These are phyloP conservation scores for Lactuca saligna DNA, from an alignment of 129 eudicot species.

Conservation along the genomic window DNA sequence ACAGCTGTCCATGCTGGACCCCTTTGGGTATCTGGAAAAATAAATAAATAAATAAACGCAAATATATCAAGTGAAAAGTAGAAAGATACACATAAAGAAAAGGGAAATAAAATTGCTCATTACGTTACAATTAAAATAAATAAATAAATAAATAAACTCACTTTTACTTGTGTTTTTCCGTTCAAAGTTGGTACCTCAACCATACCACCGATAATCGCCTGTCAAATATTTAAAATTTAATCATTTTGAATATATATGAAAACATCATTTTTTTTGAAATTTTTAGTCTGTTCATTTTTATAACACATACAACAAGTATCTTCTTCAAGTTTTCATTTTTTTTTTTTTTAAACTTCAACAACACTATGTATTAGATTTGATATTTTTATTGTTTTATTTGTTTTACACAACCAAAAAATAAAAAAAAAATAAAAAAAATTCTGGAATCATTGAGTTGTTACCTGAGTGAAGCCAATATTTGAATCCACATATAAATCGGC, in stretches of 20 bases:
- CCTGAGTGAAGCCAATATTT: slow-evolving; percentile 77
- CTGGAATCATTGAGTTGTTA: slow-evolving; percentile 30
- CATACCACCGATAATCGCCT: slow-evolving; percentile 93
- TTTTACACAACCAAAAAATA: too few relatives aligned
- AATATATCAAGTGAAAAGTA: neutral
- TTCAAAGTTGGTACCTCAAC: slow-evolving; percentile 86
- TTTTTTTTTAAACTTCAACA: too few relatives aligned
- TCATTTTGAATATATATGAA: slow-evolving; percentile 1
- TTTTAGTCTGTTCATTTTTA: too few relatives aligned
- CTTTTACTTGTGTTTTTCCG: slow-evolving; percentile 66
- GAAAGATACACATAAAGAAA: neutral
- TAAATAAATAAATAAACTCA: slow-evolving; percentile 31
- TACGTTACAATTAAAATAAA: neutral
- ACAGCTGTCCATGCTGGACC: slow-evolving; percentile 86
- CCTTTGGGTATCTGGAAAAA: slow-evolving; percentile 81
- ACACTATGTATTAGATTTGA: too few relatives aligned
- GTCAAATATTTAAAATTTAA: slow-evolving; percentile 20
- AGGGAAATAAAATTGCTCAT: neutral
- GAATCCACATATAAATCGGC: slow-evolving; percentile 75
- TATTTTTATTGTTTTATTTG: too few relatives aligned
- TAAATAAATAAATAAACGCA: neutral
- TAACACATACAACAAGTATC: too few relatives aligned
- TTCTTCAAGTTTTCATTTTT: too few relatives aligned
- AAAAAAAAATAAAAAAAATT: neutral
- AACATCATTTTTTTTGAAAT: too few relatives aligned